Evolutionary conservation across 768 basidiomycete genomes (phyloP).

Genomic region (Kwoniella pini): DNA sequence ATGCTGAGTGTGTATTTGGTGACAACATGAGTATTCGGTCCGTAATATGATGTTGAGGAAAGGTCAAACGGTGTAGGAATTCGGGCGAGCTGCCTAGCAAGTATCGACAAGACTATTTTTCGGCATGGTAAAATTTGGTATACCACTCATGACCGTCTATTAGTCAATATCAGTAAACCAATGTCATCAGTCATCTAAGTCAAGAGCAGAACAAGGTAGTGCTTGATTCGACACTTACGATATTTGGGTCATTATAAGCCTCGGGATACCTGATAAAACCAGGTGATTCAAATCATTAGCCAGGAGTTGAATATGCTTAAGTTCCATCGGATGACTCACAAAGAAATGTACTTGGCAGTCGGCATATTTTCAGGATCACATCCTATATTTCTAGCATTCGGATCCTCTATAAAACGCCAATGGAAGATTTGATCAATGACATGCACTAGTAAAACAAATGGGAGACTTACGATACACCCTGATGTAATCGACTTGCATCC

Average conservation of each 20-base stretch:
- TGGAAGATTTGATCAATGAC: too few species aligned
- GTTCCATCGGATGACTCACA: too few species aligned
- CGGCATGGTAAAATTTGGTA: constrained; percentile 32
- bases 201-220: too few species aligned
- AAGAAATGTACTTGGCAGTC: constrained; percentile 72
- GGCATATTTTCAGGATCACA: constrained; percentile 80
- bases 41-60: too few species aligned
- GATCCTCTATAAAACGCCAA: constrained; percentile 40
- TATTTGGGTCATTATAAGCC: constrained; percentile 49
- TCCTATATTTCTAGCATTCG: constrained; percentile 64
- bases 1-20: too few species aligned
- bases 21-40: too few species aligned
- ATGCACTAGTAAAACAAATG: background rate
- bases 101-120: constrained; percentile 47
- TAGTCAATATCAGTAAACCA: background rate
- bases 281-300: too few species aligned
- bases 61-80: too few species aligned
- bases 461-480: constrained; percentile 71
- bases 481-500: constrained; percentile 82
- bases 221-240: constrained; percentile 40
- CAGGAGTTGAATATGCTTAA: too few species aligned
- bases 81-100: constrained; percentile 28
- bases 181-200: background rate
- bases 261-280: constrained; percentile 28
- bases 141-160: constrained; percentile 38